A percentile compares a stretch with the other conserved stretches of the same genome.
These are phyloP conservation scores for Dryas drummondii DNA, from an alignment of 306 rosid species.

Conservation along the genomic window DNA sequence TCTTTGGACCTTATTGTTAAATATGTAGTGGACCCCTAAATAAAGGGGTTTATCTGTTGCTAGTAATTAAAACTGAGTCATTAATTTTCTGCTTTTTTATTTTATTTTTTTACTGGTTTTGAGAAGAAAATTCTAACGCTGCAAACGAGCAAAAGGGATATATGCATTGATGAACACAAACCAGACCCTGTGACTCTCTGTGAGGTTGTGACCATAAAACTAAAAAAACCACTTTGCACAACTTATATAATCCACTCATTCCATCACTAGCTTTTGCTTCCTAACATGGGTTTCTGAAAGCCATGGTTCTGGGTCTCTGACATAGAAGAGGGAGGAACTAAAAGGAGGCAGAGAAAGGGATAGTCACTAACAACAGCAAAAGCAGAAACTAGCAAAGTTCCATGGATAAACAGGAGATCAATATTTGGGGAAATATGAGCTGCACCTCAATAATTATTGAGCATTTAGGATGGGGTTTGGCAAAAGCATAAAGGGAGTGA, in stretches of 20 bases:
- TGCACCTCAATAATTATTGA: conserved; percentile 77
- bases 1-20: conserved; percentile 19
- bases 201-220: neutral
- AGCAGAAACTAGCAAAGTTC: conserved; percentile 20
- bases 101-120: no score
- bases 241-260: neutral
- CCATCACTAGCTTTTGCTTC: conserved; percentile 8
- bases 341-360: conserved; percentile 21
- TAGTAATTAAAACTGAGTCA: no score
- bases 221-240: neutral
- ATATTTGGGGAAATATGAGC: conserved; percentile 45
- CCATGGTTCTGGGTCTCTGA: conserved; percentile 3
- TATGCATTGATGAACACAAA: conserved; percentile 3
- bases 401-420: conserved; percentile 30
- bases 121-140: neutral
- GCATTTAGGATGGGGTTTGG: conserved; percentile 33
- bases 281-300: conserved; percentile 23
- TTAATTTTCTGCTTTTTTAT: no score
- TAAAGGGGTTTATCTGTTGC: neutral
- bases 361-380: conserved; percentile 14
- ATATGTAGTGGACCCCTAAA: neutral
- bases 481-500: conserved; percentile 66
- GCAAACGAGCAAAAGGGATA: neutral
- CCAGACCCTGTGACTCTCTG: neutral
- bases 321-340: neutral